Base-by-base conservation (phyloP, 352 stramenopile species). In the Plasmopara muralis region DNA sequence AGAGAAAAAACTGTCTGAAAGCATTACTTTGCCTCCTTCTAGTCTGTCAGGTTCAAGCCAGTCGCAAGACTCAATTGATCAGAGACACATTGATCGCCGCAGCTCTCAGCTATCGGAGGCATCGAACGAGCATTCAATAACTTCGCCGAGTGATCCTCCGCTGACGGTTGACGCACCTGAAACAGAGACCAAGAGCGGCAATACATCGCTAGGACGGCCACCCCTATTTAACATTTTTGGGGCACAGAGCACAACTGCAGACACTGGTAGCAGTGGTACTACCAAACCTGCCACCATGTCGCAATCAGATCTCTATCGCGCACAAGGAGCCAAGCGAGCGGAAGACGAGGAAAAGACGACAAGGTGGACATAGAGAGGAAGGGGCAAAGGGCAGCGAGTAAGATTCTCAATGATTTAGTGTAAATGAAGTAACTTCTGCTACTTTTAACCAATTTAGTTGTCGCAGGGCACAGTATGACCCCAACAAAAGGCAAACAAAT, bases 1-100 rank as follows among this genome's bases (percentile, higher is more conserved):
- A 35, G 28, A 31, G 4, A 43, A 2, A 5, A 54, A 64, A 16
- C 6, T 50, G 12, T 13, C 10, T 12, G 43, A 53, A 39, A 33
- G 13, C 31, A 38, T 50, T 14, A 29, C 18, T 0, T n/a, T 20
- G 13, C 30, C 41, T 14, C 18, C 6, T 2, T 30, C 42, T 0
- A 57, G 47, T 16, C 35, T 63, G 25, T 70, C 57, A 6, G 62
- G 53, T 20, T 67, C 62, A 2, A 67, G 62, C 41, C 57, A 68
- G 16, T 71, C 63, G 1, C 63, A 68, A 55, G 63, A 71, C 29
- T 71, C 59, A 15, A 56, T 64, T 9, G 58, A 66, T 30, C 33
- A 41, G 14, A 18, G 57, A 15, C 52, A 31, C n/a, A 53, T 9
- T 5, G 18, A 29, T 47, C 59, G 43, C 8, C 48, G 53, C 2